Base-by-base conservation (phyloP, 192 early-diverging fungal species). In the Haplosporangium gracile region DNA sequence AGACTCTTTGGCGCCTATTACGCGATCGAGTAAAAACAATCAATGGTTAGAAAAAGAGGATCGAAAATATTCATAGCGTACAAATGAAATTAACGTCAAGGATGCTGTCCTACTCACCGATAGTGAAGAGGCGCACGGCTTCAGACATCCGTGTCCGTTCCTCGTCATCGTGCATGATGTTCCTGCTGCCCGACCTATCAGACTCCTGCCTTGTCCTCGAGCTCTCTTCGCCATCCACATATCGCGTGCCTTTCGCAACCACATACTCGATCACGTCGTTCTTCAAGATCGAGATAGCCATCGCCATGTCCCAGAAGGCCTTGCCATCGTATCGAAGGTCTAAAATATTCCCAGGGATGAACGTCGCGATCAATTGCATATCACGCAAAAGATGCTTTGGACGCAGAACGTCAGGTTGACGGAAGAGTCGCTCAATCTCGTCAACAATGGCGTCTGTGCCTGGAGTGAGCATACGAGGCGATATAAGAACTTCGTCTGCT, bases 261-360 rank as follows among this genome's bases (percentile, higher is more conserved):
- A 89, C 75, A 63, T 82, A 82, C 60, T 87, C 80, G 26, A 89
- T 45, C 10, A 89, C 88, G 20, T 86, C 80, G 22, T 38, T 87
- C 57, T 89, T 89, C 55, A 89, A 38, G 42, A 80, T 82, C 47
- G 78, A 74, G 10, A 89, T 81, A 4, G 88, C 88, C 72, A 89
- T 24, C 1, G 83, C 69, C 83, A 89, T 89, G 72, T 89, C 88
- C 88, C 88, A 89, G 39, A 89, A 89, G 8, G 88, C 88, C 57
- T 89, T 89, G 55, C 88, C 88, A 36, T 89, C 88, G 68, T 89
- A 77, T 34, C 88, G 34, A 11, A 89, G 76, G 60, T 89, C 84
- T 72, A 89, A 55, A 6, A 89, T 87, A 24, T 80, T 70, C 26
- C 83, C 74, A 3, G 88, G 88, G 18, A 89, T 75, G 51, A 89